Conservation (phyloP, 148 eudicot species). For the Diospyros lotus region DNA sequence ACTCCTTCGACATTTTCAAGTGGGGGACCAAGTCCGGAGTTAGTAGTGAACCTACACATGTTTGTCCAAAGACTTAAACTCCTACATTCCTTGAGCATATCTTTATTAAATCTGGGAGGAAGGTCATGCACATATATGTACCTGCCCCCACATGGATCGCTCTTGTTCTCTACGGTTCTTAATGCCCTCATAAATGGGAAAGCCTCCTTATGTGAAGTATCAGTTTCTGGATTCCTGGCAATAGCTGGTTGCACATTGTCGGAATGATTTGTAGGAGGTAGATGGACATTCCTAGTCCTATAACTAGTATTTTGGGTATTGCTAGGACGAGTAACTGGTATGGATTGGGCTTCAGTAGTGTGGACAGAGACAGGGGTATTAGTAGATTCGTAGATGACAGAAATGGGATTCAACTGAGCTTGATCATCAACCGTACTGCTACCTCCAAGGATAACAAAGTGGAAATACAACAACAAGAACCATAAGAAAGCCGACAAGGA, state of each 20-base stretch:
- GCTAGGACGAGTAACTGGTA: background rate
- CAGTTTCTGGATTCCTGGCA: too few relatives aligned
- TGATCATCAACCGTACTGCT: slow-evolving; percentile 4
- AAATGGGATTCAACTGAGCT: slow-evolving; percentile 16
- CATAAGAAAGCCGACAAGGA: slow-evolving; percentile 51
- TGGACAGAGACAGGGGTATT: background rate
- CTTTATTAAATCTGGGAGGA: slow-evolving; percentile 33
- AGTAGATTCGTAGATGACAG: background rate
- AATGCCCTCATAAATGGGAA: too few relatives aligned
- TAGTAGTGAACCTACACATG: slow-evolving; percentile 25
- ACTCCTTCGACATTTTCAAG: slow-evolving; percentile 5
- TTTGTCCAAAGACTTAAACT: slow-evolving; percentile 15
- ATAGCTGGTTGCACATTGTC: too few relatives aligned
- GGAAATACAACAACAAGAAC: slow-evolving; percentile 58
- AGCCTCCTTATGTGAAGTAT: too few relatives aligned
- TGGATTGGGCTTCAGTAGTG: too few relatives aligned
- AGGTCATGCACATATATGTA: slow-evolving; percentile 39
- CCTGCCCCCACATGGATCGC: slow-evolving; percentile 21
- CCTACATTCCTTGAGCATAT: slow-evolving; percentile 22
- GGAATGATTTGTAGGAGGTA: too few relatives aligned
- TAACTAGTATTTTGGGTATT: background rate
- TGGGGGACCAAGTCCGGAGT: slow-evolving; percentile 26
- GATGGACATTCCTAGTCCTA: too few relatives aligned
- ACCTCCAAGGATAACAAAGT: slow-evolving; percentile 47
- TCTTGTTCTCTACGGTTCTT: too few relatives aligned